Evolutionary conservation across 495 filamentous ascomycete species (phyloP), one percentile per base, ranked within the genome.

Genomic region (Sporormia fimetaria): DNA sequence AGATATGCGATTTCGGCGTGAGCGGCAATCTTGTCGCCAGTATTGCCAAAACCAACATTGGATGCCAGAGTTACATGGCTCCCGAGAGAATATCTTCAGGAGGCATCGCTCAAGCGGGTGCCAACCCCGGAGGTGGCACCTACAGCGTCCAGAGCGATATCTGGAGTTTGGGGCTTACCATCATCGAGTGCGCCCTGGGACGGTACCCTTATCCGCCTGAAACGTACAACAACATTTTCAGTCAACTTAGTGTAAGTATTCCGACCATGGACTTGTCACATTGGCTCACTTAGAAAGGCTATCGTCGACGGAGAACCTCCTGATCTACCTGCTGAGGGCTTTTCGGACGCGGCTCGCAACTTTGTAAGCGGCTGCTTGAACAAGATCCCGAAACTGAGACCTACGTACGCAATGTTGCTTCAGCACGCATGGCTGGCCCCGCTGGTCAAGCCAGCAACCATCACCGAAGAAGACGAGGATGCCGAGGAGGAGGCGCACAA

Each of bases 61-160:
- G 90, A 15, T 99, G 90, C 56, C 90, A 99, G 59, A 94, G 87
- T 61, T 99, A 99, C 65, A 99, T 99, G 90, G 90, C 90, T 0
- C 90, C 90, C 3, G 90, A 99, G 58, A 73, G 90, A 37, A 99
- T 99, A 43, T 80, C 83, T 21, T 83, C 83, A 17, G 82, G 84
- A 36, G 82, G 85, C 17, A 73, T 85, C 47, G 77, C 86, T 53
- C 78, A 84, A 53, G 74, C 80, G 7, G 70, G 80, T 15, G 75
- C 83, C 3, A 73, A 74, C 34, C 68, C 68, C 24, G 75, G 73
- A 18, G 74, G 74, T 33, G 87, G 90, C 21, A 95, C 88, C 1
- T 99, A 99, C 60, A 94, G 85, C 59, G 90, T 95, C 15, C 92
- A 96, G 59, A 93, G 84, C 58, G 90, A 99, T 62, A 87, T 99